Percentiles rank a stretch among this genome's conserved stretches.
These are phyloP conservation scores for Apophysomyces sp. DNA, from an alignment of 371 early-diverging fungal species.

Conservation along the genomic window DNA sequence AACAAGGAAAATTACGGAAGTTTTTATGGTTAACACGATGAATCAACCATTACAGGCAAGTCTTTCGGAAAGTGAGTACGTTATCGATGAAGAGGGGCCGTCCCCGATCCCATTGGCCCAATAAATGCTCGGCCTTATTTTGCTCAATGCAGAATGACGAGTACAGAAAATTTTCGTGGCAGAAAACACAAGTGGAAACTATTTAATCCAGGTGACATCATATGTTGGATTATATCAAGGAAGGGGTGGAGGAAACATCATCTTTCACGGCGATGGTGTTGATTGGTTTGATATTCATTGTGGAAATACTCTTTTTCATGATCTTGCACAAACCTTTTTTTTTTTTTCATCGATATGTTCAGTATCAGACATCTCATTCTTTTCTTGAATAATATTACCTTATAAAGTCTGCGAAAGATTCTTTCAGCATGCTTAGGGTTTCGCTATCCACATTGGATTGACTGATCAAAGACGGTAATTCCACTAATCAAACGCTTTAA, in stretches of 20 bases:
- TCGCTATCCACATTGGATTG: constrained; percentile 38
- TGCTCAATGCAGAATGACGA: neutral
- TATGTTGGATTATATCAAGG: neutral
- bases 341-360: neutral
- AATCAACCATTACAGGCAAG: constrained; percentile 1
- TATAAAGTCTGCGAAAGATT: constrained; percentile 26
- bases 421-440: constrained; percentile 25
- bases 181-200: neutral
- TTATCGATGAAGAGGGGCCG: neutral
- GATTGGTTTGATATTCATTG: constrained; percentile 1
- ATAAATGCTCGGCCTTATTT: neutral
- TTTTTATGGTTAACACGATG: neutral
- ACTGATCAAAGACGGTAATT: constrained; percentile 32
- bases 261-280: neutral
- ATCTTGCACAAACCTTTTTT: neutral
- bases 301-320: neutral
- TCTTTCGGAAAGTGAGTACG: neutral
- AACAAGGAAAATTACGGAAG: neutral
- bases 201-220: neutral
- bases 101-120: constrained; percentile 1
- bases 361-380: neutral
- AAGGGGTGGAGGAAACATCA: neutral
- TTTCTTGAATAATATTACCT: constrained; percentile 17
- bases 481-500: too few relatives aligned
- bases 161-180: neutral